phyloP scores from a whole-genome alignment of 2,329 filamentous ascomycete genomes.

The Ceratocystis albifundus region DNA sequence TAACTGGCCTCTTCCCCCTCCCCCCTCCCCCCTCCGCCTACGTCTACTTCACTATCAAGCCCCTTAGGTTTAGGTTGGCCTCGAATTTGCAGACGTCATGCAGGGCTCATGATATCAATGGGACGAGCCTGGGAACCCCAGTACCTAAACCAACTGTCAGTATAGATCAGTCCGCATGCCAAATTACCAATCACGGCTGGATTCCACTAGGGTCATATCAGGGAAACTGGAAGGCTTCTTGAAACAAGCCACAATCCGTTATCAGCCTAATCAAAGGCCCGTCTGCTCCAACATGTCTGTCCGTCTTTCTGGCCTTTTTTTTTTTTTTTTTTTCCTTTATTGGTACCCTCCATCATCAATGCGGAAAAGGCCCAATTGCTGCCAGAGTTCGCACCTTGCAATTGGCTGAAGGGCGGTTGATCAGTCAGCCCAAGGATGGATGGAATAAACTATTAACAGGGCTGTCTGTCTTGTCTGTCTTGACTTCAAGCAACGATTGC shows the following conservation, averaged over 20 bases:
- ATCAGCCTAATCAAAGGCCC: neutral
- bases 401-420: no score
- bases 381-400: no score
- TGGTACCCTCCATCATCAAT: neutral
- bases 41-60: no score
- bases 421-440: no score
- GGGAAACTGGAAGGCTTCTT: neutral
- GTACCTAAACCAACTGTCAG: neutral
- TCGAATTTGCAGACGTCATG: no score
- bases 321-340: neutral
- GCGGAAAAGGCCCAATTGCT: neutral
- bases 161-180: no score
- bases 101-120: no score
- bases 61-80: no score
- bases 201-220: neutral
- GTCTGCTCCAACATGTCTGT: neutral
- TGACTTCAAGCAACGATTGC: no score
- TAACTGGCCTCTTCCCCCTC: no score
- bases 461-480: no score
- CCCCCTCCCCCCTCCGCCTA: neutral
- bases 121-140: neutral
- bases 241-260: constrained; percentile 9
- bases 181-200: neutral
- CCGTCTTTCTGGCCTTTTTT: neutral
- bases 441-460: no score